Conservation (phyloP, 805 yeast genomes). For the Candida khao-thaluensis region DNA sequence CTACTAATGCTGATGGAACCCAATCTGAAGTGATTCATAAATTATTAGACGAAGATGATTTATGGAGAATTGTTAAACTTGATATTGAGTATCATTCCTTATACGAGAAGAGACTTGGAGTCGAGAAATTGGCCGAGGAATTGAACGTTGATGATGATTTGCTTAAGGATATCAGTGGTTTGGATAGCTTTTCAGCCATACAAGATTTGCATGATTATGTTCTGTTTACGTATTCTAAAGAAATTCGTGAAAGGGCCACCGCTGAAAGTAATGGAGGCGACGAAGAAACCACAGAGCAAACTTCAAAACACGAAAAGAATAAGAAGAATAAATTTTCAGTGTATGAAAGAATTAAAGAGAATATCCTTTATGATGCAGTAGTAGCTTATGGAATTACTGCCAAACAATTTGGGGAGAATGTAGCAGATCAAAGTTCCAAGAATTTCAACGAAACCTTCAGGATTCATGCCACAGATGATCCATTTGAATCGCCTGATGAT, state of each 20-base stretch:
- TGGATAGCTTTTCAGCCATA: slow-evolving; percentile 68
- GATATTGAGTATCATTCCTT: slow-evolving; percentile 89
- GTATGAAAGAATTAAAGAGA: slow-evolving; percentile 65
- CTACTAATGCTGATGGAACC: slow-evolving; percentile 37
- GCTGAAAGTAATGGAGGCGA: slow-evolving; percentile 31
- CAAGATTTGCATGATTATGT: slow-evolving; percentile 87
- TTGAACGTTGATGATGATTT: slow-evolving; percentile 57
- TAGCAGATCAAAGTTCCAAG: slow-evolving; percentile 56
- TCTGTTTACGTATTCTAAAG: slow-evolving; percentile 66
- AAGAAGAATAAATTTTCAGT: slow-evolving; percentile 61
- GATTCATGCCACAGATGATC: slow-evolving; percentile 71
- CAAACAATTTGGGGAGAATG: slow-evolving; percentile 78
- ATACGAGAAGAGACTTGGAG: slow-evolving; percentile 66
- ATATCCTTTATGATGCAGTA: slow-evolving; percentile 64
- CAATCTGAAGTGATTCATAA: slow-evolving; percentile 42
- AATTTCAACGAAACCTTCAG: slow-evolving; percentile 47
- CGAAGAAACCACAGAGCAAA: background rate
- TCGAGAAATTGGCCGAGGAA: slow-evolving; percentile 53
- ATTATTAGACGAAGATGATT: slow-evolving; percentile 72
- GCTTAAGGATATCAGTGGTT: slow-evolving; percentile 52
- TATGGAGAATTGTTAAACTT: slow-evolving; percentile 86
- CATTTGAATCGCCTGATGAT: slow-evolving; percentile 57
- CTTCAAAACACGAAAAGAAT: slow-evolving; percentile 13
- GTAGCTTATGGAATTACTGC: slow-evolving; percentile 75
- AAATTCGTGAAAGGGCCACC: slow-evolving; percentile 42